Percentiles rank a stretch among this genome's conserved stretches.
phyloP scores from a whole-genome alignment of 495 filamentous ascomycete species.

The Penicillium lividum region DNA sequence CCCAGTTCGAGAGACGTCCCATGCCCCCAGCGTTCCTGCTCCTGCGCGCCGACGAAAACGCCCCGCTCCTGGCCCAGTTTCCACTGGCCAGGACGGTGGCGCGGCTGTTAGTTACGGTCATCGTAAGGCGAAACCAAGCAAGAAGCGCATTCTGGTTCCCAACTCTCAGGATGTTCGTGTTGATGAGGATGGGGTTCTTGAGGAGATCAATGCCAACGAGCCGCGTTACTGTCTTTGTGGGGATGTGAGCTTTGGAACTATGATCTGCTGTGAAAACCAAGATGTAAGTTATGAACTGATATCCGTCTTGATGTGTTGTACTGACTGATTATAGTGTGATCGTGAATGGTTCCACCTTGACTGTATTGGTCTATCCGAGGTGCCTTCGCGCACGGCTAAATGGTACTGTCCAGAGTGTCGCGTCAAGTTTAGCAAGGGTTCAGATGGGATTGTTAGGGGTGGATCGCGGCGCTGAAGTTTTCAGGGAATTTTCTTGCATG shows the following conservation, averaged over 20 bases:
- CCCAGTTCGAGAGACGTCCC: conserved; percentile 51
- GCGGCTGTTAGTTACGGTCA: conserved; percentile 74
- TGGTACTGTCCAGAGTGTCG: conserved; percentile 96
- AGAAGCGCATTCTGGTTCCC: conserved; percentile 49
- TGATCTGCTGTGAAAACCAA: conserved; percentile 92
- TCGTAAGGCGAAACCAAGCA: conserved; percentile 71
- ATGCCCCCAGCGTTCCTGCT: conserved; percentile 49
- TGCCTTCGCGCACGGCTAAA: conserved; percentile 75
- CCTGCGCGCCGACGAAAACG: conserved; percentile 60
- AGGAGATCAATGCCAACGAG: conserved; percentile 85
- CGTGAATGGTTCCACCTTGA: conserved; percentile 93
- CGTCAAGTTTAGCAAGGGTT: conserved; percentile 58
- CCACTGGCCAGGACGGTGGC: conserved; percentile 67
- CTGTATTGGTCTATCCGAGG: conserved; percentile 77
- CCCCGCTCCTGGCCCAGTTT: conserved; percentile 75
- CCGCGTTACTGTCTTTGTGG: conserved; percentile 89
- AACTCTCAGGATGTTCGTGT: conserved; percentile 45
- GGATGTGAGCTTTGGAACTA: conserved; percentile 87
- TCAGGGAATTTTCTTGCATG: conserved; percentile 22
- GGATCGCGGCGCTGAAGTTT: conserved; percentile 33
- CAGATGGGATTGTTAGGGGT: conserved; percentile 42
- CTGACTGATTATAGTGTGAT: conserved; percentile 52
- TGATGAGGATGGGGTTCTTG: conserved; percentile 53
- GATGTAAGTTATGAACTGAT: conserved; percentile 63
- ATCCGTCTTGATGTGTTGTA: conserved; percentile 16